Evolutionary conservation across 352 stramenopile genomes (phyloP).

Genomic region (Aphanomyces stellatus): DNA sequence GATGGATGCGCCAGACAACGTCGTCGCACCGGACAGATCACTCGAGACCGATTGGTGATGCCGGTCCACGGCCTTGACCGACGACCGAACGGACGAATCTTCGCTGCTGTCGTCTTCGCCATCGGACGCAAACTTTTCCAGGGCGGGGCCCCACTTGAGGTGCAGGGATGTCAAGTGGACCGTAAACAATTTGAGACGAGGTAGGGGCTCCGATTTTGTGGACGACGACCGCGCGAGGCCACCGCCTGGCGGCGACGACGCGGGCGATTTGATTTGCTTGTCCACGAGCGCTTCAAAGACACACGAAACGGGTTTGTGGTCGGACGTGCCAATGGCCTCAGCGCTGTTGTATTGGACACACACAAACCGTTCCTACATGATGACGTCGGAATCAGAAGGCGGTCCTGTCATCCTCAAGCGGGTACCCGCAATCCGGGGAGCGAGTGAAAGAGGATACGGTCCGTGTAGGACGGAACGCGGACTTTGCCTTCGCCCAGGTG

Average conservation of each 20-base stretch:
- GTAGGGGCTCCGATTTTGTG: too few relatives aligned
- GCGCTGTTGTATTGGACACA: conserved; percentile 73
- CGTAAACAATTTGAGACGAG: background rate
- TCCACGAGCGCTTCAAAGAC: conserved; percentile 39
- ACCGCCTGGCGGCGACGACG: too few relatives aligned
- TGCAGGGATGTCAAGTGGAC: background rate
- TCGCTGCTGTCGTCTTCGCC: background rate
- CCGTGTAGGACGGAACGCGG: conserved; percentile 84
- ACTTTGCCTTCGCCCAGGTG: conserved; percentile 40
- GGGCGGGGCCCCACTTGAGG: background rate
- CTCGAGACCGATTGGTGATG: too few relatives aligned
- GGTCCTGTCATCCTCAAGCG: too few relatives aligned
- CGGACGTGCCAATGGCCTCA: conserved; percentile 58
- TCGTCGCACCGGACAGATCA: too few relatives aligned
- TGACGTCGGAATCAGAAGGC: too few relatives aligned
- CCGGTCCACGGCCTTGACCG: background rate
- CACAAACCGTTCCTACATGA: conserved; percentile 34
- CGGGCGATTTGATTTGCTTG: background rate
- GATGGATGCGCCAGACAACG: too few relatives aligned
- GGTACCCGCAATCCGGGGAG: conserved; percentile 34
- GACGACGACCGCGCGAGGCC: too few relatives aligned
- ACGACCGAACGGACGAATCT: too few relatives aligned
- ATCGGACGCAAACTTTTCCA: background rate
- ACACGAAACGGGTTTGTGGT: conserved; percentile 77
- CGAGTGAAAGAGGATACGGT: conserved; percentile 78